A percentile compares a stretch with the other conserved stretches of the same genome.
Evolutionary conservation across 2,329 filamentous ascomycete genomes (phyloP).

Genomic region (Achaetomium macrosporum): DNA sequence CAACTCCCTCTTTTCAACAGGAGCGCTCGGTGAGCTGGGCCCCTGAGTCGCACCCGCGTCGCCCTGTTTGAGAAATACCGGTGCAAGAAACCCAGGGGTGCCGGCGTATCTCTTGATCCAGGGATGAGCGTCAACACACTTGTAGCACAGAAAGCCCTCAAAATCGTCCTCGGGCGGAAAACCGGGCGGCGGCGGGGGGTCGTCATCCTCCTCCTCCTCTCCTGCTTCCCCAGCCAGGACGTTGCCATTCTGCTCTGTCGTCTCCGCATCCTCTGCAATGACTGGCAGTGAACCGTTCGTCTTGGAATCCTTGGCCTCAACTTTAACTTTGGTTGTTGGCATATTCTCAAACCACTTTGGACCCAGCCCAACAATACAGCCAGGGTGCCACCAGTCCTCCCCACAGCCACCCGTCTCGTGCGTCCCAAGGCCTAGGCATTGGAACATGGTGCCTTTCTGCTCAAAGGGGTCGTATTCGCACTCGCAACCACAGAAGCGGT

Average conservation of each 20-base stretch:
- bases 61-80: conserved; percentile 50
- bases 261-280: conserved; percentile 46
- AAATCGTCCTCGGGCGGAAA: conserved; percentile 90
- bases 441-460: conserved; percentile 97
- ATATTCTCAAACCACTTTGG: conserved; percentile 63
- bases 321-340: conserved; percentile 30
- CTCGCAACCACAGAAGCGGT: conserved; percentile 84
- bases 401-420: conserved; percentile 82
- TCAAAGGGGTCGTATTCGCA: conserved; percentile 82
- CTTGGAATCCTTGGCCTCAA: conserved; percentile 24
- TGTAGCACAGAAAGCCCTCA: conserved; percentile 87
- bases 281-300: conserved; percentile 36
- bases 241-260: conserved; percentile 22
- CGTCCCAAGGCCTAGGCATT: conserved; percentile 81
- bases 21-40: not conserved
- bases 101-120: conserved; percentile 91
- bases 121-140: conserved; percentile 78
- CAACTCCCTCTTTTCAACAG: not conserved
- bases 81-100: conserved; percentile 68
- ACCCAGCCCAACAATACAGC: conserved; percentile 77
- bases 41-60: conserved; percentile 19
- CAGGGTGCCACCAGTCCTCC: conserved; percentile 97
- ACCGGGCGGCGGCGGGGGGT: conserved; percentile 68
- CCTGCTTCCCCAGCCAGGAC: conserved; percentile 17
- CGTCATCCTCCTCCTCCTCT: conserved; percentile 43